Base-by-base conservation (phyloP, 2,329 filamentous ascomycete species). In the Trichophyton mentagrophytes region DNA sequence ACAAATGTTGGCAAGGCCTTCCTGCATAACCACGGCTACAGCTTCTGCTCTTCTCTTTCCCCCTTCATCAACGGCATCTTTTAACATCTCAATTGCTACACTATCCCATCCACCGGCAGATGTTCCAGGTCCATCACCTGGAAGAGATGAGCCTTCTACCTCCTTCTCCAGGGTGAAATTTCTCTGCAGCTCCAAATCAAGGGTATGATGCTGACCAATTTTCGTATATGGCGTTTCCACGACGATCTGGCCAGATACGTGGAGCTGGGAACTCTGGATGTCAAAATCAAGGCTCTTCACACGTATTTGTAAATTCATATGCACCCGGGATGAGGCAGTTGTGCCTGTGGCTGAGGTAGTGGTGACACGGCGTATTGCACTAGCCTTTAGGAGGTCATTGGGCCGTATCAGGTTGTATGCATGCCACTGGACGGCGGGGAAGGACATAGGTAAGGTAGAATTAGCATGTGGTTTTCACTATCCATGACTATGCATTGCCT, bases 11-110 rank as follows among this genome's bases (percentile, higher is more conserved):
- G 77, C 77, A 9, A 80, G 59, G 0, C 76, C 78, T 65, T 97
- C 92, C 68, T 95, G 89, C 87, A 99, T 92, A 25, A 97, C 88
- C 0, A 97, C 86, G 0, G 93, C 92, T 60, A 90, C 89, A 17
- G 95, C 81, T 64, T 92, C 87, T 0, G 90, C 90, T 64, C 88
- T 85, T 68, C 86, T 85, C 65, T 89, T 86, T 3, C 74, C 73
- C 1, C 74, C 67, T 66, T 88, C 84, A 67, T 89, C 85, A 13
- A 92, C 80, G 0, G 90, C 87, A 71, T 96, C 89, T 61, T 82
- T 79, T 9, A 99, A 80, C 53, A 88, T 86, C 62, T 88, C 85
- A 56, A 87, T 77, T 2, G 91, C 89, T 9, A 99, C 85, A 66
- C 87, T 91, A 73, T 99, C 93, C 93, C 93, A 99, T 47, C 90